These are phyloP conservation scores for Podospora australis DNA, from an alignment of 495 filamentous ascomycete species.

Conservation along the genomic window DNA sequence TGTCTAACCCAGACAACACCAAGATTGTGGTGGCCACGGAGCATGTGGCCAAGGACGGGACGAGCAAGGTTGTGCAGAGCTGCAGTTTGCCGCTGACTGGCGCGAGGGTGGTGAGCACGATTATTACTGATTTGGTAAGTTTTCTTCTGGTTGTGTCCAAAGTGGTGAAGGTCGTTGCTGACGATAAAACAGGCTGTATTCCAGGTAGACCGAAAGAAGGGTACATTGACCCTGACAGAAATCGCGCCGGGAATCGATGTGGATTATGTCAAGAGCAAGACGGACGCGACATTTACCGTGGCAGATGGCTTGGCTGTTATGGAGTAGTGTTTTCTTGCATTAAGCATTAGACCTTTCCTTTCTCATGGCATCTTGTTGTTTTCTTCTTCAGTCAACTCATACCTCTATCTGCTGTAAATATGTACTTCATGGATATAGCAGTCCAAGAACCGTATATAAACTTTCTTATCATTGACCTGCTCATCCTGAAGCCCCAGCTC, in stretches of 20 bases:
- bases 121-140: slow-evolving; percentile 53
- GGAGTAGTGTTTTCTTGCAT: slow-evolving; percentile 26
- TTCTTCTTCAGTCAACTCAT: too few relatives aligned
- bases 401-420: too few relatives aligned
- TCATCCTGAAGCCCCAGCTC: too few relatives aligned
- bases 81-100: slow-evolving; percentile 54
- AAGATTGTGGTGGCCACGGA: slow-evolving; percentile 59
- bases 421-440: too few relatives aligned
- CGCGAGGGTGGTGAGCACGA: slow-evolving; percentile 45
- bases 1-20: slow-evolving; percentile 52
- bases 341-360: background rate
- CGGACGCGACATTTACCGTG: slow-evolving; percentile 47
- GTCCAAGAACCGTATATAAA: too few relatives aligned
- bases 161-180: background rate
- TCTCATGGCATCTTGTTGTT: background rate
- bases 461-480: too few relatives aligned
- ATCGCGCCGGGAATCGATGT: slow-evolving; percentile 50
- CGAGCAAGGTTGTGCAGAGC: slow-evolving; percentile 52
- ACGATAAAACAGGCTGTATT: slow-evolving; percentile 33
- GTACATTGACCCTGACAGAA: slow-evolving; percentile 48
- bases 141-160: too few relatives aligned
- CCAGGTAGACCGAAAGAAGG: slow-evolving; percentile 47
- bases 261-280: slow-evolving; percentile 48
- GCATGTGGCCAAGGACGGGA: slow-evolving; percentile 55
- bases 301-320: slow-evolving; percentile 43